Percentiles rank a stretch among this genome's conserved stretches.
phyloP scores from a whole-genome alignment of 805 yeast species.

The Ogataea salicorniae region DNA sequence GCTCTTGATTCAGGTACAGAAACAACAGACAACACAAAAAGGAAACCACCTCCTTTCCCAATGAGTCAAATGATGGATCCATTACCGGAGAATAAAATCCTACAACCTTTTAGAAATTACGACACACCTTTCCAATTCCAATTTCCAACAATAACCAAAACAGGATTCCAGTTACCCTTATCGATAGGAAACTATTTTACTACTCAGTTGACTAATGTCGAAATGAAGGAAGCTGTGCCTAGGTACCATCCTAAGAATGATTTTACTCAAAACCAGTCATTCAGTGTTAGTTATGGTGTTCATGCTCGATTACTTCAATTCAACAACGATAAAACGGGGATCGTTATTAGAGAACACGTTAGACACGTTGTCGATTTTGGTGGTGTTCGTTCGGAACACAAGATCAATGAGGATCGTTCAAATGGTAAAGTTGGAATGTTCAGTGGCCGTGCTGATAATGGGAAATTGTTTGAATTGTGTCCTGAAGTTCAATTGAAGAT shows the following conservation, averaged over 20 bases:
- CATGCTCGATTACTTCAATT: slow-evolving; percentile 13
- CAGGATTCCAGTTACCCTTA: slow-evolving; percentile 11
- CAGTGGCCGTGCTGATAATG: neutral
- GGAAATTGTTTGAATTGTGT: neutral
- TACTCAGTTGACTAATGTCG: neutral
- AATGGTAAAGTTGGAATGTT: neutral
- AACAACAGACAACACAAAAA: neutral
- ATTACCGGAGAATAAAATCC: slow-evolving; percentile 13
- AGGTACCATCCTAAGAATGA: neutral
- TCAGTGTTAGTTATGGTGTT: slow-evolving; percentile 13
- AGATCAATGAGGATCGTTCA: too few relatives aligned
- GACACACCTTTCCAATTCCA: slow-evolving; percentile 14
- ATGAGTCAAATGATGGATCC: neutral
- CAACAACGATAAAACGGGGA: slow-evolving; percentile 1
- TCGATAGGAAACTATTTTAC: slow-evolving; percentile 15
- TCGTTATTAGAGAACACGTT: slow-evolving; percentile 11
- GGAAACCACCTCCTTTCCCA: neutral
- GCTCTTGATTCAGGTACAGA: slow-evolving; percentile 7
- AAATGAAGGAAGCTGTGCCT: neutral
- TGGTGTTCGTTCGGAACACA: neutral
- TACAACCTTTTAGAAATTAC: slow-evolving; percentile 11
- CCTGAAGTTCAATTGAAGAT: neutral
- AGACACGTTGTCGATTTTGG: slow-evolving; percentile 13
- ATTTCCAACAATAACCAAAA: slow-evolving; percentile 11
- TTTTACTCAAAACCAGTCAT: slow-evolving; percentile 1